Conservation (phyloP, 805 yeast genomes). For the Candida nemodendra region DNA sequence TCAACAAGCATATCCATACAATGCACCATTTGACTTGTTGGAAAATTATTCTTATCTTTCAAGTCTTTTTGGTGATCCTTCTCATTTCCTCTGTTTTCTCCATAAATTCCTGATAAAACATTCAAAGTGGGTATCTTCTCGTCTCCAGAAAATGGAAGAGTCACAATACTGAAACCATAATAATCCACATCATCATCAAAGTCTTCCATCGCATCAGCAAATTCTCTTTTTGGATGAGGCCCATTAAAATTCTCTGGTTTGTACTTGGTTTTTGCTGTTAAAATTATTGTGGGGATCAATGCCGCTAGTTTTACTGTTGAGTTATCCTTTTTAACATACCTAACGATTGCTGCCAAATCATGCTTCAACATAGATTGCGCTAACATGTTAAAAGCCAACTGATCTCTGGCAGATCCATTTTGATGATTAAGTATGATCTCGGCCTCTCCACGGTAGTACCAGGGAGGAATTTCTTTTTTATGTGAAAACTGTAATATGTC, state of each 20-base stretch:
- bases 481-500: conserved; percentile 64
- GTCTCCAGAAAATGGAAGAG: conserved; percentile 76
- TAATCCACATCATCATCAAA: conserved; percentile 20
- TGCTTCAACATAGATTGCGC: conserved; percentile 51
- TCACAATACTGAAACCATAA: conserved; percentile 47
- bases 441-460: conserved; percentile 60
- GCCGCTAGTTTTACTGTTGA: conserved; percentile 52
- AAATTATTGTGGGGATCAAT: conserved; percentile 47
- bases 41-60: conserved; percentile 28
- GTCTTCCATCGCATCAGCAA: conserved; percentile 20
- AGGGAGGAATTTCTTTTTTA: conserved; percentile 49
- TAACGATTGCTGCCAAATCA: conserved; percentile 53
- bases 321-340: conserved; percentile 54
- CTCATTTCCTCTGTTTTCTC: conserved; percentile 13
- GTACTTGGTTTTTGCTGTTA: conserved; percentile 19
- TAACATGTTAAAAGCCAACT: conserved; percentile 43
- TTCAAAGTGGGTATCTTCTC: conserved; percentile 56
- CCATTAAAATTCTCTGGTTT: conserved; percentile 14
- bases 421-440: conserved; percentile 39
- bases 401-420: conserved; percentile 32
- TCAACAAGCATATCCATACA: conserved; percentile 46
- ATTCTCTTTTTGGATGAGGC: conserved; percentile 20
- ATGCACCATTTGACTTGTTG: conserved; percentile 37
- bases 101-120: conserved; percentile 34
- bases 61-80: conserved; percentile 19